Evolutionary conservation across 805 yeast genomes (phyloP), one percentile per base, ranked within the genome.

Genomic region (Cyberlindnera americana): DNA sequence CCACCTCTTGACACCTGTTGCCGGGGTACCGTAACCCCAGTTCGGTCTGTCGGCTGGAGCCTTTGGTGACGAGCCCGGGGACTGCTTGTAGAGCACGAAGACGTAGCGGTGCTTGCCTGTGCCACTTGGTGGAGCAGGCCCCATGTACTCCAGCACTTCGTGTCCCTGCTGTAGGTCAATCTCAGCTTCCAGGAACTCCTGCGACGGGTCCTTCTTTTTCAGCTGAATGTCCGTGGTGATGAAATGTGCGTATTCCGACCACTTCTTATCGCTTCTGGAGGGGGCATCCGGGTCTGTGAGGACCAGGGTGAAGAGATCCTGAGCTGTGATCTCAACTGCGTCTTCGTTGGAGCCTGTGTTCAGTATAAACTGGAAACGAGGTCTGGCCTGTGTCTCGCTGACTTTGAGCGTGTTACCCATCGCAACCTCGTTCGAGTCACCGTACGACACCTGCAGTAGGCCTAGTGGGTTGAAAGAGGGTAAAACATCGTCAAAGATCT

Each of bases 241-340:
- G 71, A 77, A 86, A 65, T 89, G 97, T 38, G 83, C 78, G 59
- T 70, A 89, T 62, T 89, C 95, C 3, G 93, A 81, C 95, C 95
- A 88, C 58, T 80, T 86, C 56, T 81, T 78, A 60, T 89, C 96
- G 3, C 75, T 71, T 50, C 78, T 73, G 4, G 89, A 75, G 12
- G 97, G 97, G 7, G 96, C 96, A 67, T 89, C 96, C 1, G 97
- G 97, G 61, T 89, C 96, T 7, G 96, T 90, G 49, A 89, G 51
- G 3, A 85, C 84, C 49, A 90, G 65, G 10, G 93, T 78, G 64
- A 83, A 89, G 36, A 72, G 63, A 48, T 78, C 82, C 11, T 35
- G 40, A 5, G 18, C 40, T 27, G 67, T 64, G 14, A 54, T 46
- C 30, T 60, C 62, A 14, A 58, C 47, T 1, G 36, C 16, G 3